These are phyloP conservation scores for Tothia fuscella DNA, from an alignment of 2,329 filamentous ascomycete genomes.

Conservation along the genomic window DNA sequence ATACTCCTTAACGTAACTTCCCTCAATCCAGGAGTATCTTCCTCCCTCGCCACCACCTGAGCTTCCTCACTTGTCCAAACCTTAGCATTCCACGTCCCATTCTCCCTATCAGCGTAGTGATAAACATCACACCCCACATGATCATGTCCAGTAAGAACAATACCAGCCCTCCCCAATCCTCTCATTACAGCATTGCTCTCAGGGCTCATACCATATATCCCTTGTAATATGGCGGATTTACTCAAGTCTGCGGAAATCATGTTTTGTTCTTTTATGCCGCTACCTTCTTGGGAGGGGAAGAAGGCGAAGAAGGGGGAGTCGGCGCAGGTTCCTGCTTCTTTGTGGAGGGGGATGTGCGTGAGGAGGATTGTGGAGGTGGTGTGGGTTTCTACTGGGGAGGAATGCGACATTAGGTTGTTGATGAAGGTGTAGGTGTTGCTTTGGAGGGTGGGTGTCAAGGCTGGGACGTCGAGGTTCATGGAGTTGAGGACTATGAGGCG, in stretches of 20 bases:
- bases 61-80: background rate
- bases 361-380: conserved; percentile 71
- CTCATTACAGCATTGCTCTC: conserved; percentile 44
- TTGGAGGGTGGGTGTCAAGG: conserved; percentile 54
- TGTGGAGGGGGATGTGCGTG: conserved; percentile 87
- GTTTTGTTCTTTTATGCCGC: conserved; percentile 83
- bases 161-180: conserved; percentile 58
- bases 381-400: conserved; percentile 46
- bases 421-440: conserved; percentile 67
- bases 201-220: conserved; percentile 66
- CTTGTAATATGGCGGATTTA: conserved; percentile 60
- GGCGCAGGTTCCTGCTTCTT: conserved; percentile 67
- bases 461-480: conserved; percentile 86
- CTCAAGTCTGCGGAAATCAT: conserved; percentile 65
- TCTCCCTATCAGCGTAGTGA: conserved; percentile 41
- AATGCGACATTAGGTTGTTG: conserved; percentile 53
- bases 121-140: conserved; percentile 87
- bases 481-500: conserved; percentile 81
- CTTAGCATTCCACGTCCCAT: conserved; percentile 14
- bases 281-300: conserved; percentile 49
- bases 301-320: conserved; percentile 78
- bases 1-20: conserved; percentile 94
- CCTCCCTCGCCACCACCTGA: conserved; percentile 8
- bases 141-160: conserved; percentile 88
- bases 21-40: conserved; percentile 50